Evolutionary conservation across 1,284 basidiomycete species (phyloP).

Genomic region (Heterobasidion parviporum): DNA sequence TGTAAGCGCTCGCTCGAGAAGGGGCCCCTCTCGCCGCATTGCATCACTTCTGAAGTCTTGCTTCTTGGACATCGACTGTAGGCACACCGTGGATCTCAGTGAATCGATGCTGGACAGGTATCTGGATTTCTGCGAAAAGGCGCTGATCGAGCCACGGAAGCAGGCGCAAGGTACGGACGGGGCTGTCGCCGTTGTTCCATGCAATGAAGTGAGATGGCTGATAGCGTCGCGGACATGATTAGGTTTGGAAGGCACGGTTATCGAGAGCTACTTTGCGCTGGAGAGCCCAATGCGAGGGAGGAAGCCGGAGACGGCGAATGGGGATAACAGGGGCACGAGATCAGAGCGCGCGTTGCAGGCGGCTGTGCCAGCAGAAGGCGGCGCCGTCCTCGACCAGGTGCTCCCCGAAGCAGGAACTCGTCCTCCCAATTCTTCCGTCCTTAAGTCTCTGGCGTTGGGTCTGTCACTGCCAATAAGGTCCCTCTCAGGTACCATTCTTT

Average conservation of each 20-base stretch:
- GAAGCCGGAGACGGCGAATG: background rate
- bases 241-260: background rate
- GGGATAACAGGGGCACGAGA: constrained; percentile 1
- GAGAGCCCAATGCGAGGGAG: background rate
- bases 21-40: too few relatives aligned
- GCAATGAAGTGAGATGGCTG: too few relatives aligned
- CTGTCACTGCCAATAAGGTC: constrained; percentile 85
- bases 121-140: constrained; percentile 54
- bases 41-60: background rate
- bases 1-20: constrained; percentile 17
- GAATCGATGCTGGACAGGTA: constrained; percentile 56
- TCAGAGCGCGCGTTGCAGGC: constrained; percentile 4
- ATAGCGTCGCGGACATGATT: background rate
- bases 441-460: constrained; percentile 67
- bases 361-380: constrained; percentile 9
- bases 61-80: constrained; percentile 17
- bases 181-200: background rate
- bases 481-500: too few relatives aligned
- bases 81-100: constrained; percentile 47
- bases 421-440: constrained; percentile 94
- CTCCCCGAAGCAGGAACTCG: constrained; percentile 70
- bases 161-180: background rate
- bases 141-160: constrained; percentile 29
- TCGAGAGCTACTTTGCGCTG: constrained; percentile 14
- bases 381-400: constrained; percentile 36